Percentiles rank a stretch among this genome's conserved stretches.
Evolutionary conservation across 768 basidiomycete genomes (phyloP).

Genomic region (Multifurca ochricompacta): DNA sequence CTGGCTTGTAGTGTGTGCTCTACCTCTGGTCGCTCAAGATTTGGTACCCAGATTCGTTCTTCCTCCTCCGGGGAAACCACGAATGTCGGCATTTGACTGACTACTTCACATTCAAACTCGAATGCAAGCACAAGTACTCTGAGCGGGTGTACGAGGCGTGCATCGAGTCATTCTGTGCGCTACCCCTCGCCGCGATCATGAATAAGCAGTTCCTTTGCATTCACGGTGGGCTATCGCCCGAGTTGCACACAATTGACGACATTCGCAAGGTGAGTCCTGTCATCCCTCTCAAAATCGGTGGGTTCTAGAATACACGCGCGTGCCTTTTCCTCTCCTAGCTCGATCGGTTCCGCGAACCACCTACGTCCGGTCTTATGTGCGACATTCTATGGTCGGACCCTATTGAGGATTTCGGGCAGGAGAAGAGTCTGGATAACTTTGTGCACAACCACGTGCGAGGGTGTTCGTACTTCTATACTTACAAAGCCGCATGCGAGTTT

Average conservation of each 20-base stretch:
- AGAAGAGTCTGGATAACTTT: conserved; percentile 84
- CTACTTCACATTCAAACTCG: conserved; percentile 98
- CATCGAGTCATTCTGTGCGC: conserved; percentile 93
- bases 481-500: conserved; percentile 95
- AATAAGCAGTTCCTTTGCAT: conserved; percentile 99
- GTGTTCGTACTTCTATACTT: conserved; percentile 94
- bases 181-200: conserved; percentile 96
- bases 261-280: conserved; percentile 61
- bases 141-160: conserved; percentile 94
- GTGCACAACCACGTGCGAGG: conserved; percentile 95
- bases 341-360: conserved; percentile 97
- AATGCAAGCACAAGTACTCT: conserved; percentile 99
- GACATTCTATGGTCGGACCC: conserved; percentile 99
- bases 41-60: conserved; percentile 96
- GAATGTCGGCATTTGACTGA: conserved; percentile 98
- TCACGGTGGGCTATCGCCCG: conserved; percentile 93
- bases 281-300: not conserved
- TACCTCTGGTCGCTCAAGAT: conserved; percentile 99
- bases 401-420: conserved; percentile 92
- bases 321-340: conserved; percentile 51
- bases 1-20: conserved; percentile 71
- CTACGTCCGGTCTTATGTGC: conserved; percentile 96
- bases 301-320: too few relatives aligned
- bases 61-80: conserved; percentile 95
- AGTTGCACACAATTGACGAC: conserved; percentile 92